Evolutionary conservation across 2,329 filamentous ascomycete genomes (phyloP), one percentile per base, ranked within the genome.

Genomic region (Aspergillus sp.): DNA sequence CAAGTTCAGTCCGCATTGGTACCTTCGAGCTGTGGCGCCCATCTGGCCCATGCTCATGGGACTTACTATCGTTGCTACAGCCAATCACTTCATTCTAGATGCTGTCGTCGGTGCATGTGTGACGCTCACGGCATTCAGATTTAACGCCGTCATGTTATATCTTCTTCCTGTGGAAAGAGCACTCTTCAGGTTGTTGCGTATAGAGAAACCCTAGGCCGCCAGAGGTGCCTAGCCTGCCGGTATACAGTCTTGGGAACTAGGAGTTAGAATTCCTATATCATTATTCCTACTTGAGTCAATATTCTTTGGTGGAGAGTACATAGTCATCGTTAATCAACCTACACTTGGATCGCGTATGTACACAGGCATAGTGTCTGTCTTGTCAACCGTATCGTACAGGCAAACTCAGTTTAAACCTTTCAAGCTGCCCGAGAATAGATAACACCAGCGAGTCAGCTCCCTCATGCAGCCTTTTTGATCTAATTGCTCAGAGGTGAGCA

Each of bases 41-140:
- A 56, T 81, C 1, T 82, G 80, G 80, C 79, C 79, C 1, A 54
- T 69, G 3, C 68, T 73, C 8, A 82, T 82, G 80, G 66, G 62
- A 3, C 38, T 83, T 6, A 87, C 86, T 27, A 89, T 90, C 65
- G 80, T 89, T 19, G 84, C 87, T 5, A 89, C 87, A 0, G 87
- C 87, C 44, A 89, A 90, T 70, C 87, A 90, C 73, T 84, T 88
- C 71, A 78, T 90, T 54, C 82, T 90, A 3, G 88, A 90, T 70
- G 86, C 87, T 1, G 82, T 89, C 0, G 86, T 86, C 0, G 88
- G 88, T 7, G 84, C 84, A 3, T 62, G 59, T 25, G 67, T 71
- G 23, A 60, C 67, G 73, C 23, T 62, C 11, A 39, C 57, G 15
- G 69, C 68, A 21, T 70, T 64, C 13, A 41, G 54, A n/a, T 65